These are phyloP conservation scores for Tulasnella sp. DNA, from an alignment of 768 basidiomycete species.

Conservation along the genomic window DNA sequence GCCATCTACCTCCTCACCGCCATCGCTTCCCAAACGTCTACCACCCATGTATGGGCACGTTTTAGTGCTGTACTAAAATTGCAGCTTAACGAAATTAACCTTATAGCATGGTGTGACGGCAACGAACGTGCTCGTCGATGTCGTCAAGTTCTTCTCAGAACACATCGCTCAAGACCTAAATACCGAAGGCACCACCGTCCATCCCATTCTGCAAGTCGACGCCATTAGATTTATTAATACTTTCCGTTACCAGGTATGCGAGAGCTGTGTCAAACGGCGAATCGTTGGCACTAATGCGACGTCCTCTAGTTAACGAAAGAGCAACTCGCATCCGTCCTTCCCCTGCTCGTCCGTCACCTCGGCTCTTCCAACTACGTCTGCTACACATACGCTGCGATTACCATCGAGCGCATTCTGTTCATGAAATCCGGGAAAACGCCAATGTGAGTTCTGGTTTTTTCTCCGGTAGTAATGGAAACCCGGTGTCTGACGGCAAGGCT, in stretches of 20 bases:
- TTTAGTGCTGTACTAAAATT: not conserved
- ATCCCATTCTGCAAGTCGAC: slow-evolving; percentile 90
- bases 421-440: slow-evolving; percentile 71
- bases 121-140: slow-evolving; percentile 82
- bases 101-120: slow-evolving; percentile 82
- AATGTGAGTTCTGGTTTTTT: slow-evolving; percentile 42
- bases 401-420: slow-evolving; percentile 89
- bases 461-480: not conserved
- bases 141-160: slow-evolving; percentile 91
- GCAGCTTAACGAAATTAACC: not conserved
- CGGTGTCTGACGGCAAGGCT: not conserved
- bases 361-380: slow-evolving; percentile 78
- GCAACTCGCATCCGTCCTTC: slow-evolving; percentile 84
- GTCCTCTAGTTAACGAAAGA: slow-evolving; percentile 69
- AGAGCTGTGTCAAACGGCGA: not conserved
- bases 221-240: slow-evolving; percentile 91
- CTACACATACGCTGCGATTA: slow-evolving; percentile 93
- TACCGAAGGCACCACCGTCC: slow-evolving; percentile 51
- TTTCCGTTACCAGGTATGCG: slow-evolving; percentile 82
- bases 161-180: slow-evolving; percentile 82
- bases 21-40: slow-evolving; percentile 81
- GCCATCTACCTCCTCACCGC: slow-evolving; percentile 92
- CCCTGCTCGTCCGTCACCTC: slow-evolving; percentile 73
- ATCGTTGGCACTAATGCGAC: not conserved
- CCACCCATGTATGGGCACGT: slow-evolving; percentile 48